A percentile compares a stretch with the other conserved stretches of the same genome.
Evolutionary conservation across 768 basidiomycete species (phyloP).

Genomic region (Roridomyces roridus): DNA sequence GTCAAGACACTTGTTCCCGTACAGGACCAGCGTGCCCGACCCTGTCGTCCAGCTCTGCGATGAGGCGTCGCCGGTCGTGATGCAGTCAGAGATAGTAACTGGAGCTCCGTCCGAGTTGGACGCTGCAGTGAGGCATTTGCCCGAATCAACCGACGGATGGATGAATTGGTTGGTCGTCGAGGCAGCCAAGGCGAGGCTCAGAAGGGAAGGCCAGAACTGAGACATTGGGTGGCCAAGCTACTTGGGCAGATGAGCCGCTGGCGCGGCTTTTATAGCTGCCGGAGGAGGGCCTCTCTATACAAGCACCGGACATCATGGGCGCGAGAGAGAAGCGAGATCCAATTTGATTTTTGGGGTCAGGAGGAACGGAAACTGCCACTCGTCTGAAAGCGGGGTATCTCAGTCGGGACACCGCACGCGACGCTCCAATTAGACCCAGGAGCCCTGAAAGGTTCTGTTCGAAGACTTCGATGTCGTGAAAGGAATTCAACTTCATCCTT

Average conservation of each 20-base stretch:
- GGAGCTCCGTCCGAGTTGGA: background rate
- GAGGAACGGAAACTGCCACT: no score
- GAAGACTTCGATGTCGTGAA: no score
- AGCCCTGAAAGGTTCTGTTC: no score
- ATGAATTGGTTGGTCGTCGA: constrained; percentile 9
- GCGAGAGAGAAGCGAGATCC: no score
- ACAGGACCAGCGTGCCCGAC: constrained; percentile 1
- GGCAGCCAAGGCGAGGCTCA: constrained; percentile 3
- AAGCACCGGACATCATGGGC: no score
- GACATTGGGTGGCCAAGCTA: background rate
- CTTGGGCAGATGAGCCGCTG: background rate
- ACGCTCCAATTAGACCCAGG: no score
- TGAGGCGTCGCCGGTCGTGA: background rate
- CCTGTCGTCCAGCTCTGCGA: constrained; percentile 13
- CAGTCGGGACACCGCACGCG: no score
- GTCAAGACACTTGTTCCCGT: constrained; percentile 6
- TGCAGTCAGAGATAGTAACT: background rate
- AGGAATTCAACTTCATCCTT: no score
- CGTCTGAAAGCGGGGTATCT: no score
- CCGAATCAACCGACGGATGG: background rate
- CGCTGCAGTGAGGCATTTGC: background rate
- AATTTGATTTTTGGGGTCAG: no score
- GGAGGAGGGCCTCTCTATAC: no score
- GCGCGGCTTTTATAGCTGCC: constrained; percentile 5
- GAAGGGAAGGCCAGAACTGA: constrained; percentile 5